Evolutionary conservation across 345 rosid species (phyloP).

Genomic region (Dimocarpus longan): DNA sequence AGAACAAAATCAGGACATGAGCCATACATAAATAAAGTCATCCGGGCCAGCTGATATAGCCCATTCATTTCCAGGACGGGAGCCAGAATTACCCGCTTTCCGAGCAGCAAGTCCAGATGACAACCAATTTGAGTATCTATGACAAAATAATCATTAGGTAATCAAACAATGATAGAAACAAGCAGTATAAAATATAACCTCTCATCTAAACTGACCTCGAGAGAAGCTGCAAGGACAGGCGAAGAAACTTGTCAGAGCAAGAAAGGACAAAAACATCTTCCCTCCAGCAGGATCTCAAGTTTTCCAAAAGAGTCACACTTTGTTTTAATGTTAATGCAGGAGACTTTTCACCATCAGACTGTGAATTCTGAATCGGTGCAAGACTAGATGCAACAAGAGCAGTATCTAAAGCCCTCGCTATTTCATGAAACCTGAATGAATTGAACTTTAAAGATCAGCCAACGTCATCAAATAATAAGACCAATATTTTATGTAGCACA

Average conservation of each 20-base stretch:
- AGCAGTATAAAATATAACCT: not conserved
- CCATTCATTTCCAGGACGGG: constrained; percentile 86
- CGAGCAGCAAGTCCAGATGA: constrained; percentile 76
- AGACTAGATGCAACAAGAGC: constrained; percentile 69
- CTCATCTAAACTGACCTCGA: constrained; percentile 60
- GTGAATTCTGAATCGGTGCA: constrained; percentile 56
- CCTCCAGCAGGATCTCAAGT: constrained; percentile 91
- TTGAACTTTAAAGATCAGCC: constrained; percentile 17
- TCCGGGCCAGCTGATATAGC: constrained; percentile 73
- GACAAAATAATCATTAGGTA: constrained; percentile 13
- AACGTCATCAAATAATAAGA: constrained; percentile 2
- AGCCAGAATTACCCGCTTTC: constrained; percentile 49
- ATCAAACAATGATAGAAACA: constrained; percentile 2
- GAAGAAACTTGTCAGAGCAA: constrained; percentile 95
- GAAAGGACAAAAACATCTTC: constrained; percentile 89
- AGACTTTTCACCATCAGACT: constrained; percentile 43
- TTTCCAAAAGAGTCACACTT: constrained; percentile 76
- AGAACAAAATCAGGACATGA: constrained; percentile 21
- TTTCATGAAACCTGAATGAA: constrained; percentile 88
- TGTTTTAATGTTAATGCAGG: constrained; percentile 63
- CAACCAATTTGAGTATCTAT: constrained; percentile 86
- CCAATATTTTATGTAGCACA: not conserved
- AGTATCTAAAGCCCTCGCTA: constrained; percentile 90
- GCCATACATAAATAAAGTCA: constrained; percentile 82
- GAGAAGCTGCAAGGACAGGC: constrained; percentile 91